Conservation (phyloP, 129 eudicot species). For the Mikania micrantha region DNA sequence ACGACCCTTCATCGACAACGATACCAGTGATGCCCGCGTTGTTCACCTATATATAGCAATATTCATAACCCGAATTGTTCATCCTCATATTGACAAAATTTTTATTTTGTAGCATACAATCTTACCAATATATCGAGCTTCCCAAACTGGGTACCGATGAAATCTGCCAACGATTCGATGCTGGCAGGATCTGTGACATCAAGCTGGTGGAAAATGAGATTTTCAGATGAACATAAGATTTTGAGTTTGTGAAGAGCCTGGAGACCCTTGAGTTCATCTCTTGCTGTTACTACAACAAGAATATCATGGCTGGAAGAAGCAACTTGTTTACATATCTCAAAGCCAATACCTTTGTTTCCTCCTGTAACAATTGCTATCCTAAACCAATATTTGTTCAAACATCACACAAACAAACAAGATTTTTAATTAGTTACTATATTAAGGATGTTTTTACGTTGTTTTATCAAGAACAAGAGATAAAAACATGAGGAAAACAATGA, state of each 20-base stretch:
- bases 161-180: slow-evolving; percentile 10
- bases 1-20: neutral
- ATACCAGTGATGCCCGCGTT: slow-evolving; percentile 16
- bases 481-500: neutral
- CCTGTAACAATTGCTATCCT: slow-evolving; percentile 24
- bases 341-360: slow-evolving; percentile 20
- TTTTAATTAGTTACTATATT: neutral
- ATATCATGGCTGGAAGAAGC: slow-evolving; percentile 5
- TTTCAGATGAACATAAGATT: neutral
- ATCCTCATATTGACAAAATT: neutral
- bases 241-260: slow-evolving; percentile 11
- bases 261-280: slow-evolving; percentile 24
- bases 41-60: neutral
- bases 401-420: neutral
- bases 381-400: slow-evolving; percentile 10
- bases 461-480: neutral
- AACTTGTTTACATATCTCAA: slow-evolving; percentile 13
- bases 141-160: slow-evolving; percentile 1
- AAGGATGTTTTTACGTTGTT: neutral
- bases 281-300: slow-evolving; percentile 12
- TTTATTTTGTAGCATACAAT: neutral
- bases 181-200: slow-evolving; percentile 12
- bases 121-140: slow-evolving; percentile 13
- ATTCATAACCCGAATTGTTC: neutral
- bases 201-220: slow-evolving; percentile 3